Evolutionary conservation across 441 rosid genomes (phyloP).

Genomic region (Pelargonium australe): DNA sequence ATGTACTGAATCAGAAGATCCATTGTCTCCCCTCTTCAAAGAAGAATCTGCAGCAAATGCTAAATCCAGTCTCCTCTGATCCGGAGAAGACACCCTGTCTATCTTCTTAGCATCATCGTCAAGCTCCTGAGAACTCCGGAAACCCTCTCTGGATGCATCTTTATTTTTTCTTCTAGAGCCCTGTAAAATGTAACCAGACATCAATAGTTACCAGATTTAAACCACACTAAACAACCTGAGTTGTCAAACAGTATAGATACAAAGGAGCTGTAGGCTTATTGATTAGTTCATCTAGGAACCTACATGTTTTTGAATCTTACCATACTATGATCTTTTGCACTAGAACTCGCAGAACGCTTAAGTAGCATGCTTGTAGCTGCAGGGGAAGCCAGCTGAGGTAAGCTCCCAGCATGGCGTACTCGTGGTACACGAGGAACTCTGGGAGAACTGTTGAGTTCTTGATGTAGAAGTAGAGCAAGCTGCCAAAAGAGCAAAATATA

Average conservation of each 20-base stretch:
- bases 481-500: slow-evolving; percentile 24
- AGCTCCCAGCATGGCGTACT: slow-evolving; percentile 77
- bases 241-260: slow-evolving; percentile 5
- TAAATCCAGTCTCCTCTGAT: slow-evolving; percentile 46
- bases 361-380: slow-evolving; percentile 51
- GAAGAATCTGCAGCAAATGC: slow-evolving; percentile 36
- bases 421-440: slow-evolving; percentile 97
- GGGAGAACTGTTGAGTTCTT: slow-evolving; percentile 97
- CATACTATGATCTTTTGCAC: slow-evolving; percentile 62
- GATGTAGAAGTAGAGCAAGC: slow-evolving; percentile 97
- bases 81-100: slow-evolving; percentile 51
- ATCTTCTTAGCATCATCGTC: slow-evolving; percentile 59
- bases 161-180: slow-evolving; percentile 68
- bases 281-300: neutral
- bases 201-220: slow-evolving; percentile 15
- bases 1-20: slow-evolving; percentile 25
- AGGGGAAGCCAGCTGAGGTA: slow-evolving; percentile 69
- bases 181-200: slow-evolving; percentile 35
- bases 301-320: slow-evolving; percentile 32
- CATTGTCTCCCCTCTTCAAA: slow-evolving; percentile 46
- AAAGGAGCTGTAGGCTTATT: slow-evolving; percentile 4
- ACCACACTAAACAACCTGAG: slow-evolving; percentile 5
- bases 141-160: slow-evolving; percentile 59
- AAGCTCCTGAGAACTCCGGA: slow-evolving; percentile 36
- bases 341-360: slow-evolving; percentile 71